Evolutionary conservation across 2,329 filamentous ascomycete genomes (phyloP).

Genomic region (Phialemonium atrogriseum): DNA sequence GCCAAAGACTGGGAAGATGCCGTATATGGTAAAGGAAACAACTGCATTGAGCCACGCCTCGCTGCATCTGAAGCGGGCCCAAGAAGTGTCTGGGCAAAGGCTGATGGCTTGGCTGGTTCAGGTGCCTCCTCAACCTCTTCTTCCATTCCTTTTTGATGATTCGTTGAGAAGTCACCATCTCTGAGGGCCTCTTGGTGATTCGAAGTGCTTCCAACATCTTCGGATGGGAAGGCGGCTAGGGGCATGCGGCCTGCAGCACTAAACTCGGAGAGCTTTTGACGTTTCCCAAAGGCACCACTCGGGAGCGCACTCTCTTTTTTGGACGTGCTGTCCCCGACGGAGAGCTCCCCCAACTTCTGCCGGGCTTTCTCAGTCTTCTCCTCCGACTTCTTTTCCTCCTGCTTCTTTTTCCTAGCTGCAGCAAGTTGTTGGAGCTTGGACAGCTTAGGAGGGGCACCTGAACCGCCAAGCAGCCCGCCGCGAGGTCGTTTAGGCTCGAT

Average conservation of each 20-base stretch:
- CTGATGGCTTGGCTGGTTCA: conserved; percentile 32
- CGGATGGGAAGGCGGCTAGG: conserved; percentile 3
- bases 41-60: conserved; percentile 17
- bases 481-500: conserved; percentile 45
- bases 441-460: conserved; percentile 56
- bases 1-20: conserved; percentile 39
- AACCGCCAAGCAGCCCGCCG: conserved; percentile 71
- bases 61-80: conserved; percentile 24
- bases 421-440: conserved; percentile 90
- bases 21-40: conserved; percentile 40
- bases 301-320: conserved; percentile 20
- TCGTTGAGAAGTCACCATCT: too few species aligned
- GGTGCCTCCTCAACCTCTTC: too few species aligned
- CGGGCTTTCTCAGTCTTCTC: conserved; percentile 20
- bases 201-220: too few species aligned
- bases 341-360: conserved; percentile 12
- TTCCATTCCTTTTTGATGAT: too few species aligned
- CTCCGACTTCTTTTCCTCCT: conserved; percentile 47
- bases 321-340: conserved; percentile 8
- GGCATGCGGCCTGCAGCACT: conserved; percentile 10
- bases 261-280: conserved; percentile 12
- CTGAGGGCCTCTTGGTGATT: too few species aligned
- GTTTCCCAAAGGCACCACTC: conserved; percentile 14
- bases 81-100: conserved; percentile 48
- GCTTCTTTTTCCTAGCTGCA: conserved; percentile 77